phyloP scores from a whole-genome alignment of 106 monocot genomes.

The Acanthochlamys bracteata region DNA sequence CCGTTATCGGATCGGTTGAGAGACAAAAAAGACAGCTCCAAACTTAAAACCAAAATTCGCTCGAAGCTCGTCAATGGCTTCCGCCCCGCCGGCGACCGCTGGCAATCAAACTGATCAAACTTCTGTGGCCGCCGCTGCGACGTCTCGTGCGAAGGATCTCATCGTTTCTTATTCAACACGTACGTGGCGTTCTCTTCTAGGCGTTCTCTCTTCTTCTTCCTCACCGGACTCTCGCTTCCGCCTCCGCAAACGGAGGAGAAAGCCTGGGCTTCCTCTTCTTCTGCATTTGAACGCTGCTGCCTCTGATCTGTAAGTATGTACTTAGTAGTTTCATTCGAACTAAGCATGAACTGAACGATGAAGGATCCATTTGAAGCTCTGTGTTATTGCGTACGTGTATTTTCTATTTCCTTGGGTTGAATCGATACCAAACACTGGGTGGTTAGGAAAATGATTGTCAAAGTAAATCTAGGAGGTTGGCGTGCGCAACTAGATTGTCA shows the following conservation, averaged over 20 bases:
- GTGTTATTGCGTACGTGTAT: too few species aligned
- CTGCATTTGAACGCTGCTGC: constrained; percentile 17
- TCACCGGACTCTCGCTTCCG: constrained; percentile 15
- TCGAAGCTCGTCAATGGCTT: constrained; percentile 11
- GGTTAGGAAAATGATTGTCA: too few species aligned
- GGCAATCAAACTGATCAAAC: too few species aligned
- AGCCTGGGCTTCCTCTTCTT: constrained; percentile 43
- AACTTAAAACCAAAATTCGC: too few species aligned
- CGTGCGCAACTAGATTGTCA: too few species aligned
- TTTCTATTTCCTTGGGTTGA: too few species aligned
- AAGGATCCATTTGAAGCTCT: background rate
- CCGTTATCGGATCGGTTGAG: too few species aligned
- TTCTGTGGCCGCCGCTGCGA: background rate
- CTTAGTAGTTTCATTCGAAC: background rate
- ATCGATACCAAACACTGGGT: too few species aligned
- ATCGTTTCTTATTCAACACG: constrained; percentile 35
- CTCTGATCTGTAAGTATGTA: constrained; percentile 20
- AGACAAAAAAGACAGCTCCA: too few species aligned
- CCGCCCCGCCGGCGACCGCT: background rate
- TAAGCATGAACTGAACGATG: background rate
- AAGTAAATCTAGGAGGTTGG: too few species aligned
- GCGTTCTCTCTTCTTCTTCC: constrained; percentile 34
- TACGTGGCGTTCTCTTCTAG: constrained; percentile 29
- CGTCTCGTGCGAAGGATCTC: constrained; percentile 17
- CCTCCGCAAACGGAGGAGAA: background rate